Evolutionary conservation across 1,139 yeast species (phyloP), one percentile per base, ranked within the genome.

Genomic region (Hansenula anomala): DNA sequence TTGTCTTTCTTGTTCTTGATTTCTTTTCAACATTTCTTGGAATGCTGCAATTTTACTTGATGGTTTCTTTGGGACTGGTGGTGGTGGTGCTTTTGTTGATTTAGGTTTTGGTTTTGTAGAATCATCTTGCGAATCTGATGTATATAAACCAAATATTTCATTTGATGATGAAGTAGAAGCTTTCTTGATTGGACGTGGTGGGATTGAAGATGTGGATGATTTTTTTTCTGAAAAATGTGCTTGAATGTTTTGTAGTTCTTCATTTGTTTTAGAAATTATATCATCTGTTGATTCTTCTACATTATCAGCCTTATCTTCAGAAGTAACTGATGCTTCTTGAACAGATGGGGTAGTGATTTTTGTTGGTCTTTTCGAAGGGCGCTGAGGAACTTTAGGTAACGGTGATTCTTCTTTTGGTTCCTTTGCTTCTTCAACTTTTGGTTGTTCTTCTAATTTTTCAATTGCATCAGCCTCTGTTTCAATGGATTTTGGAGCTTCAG

Each of bases 41-140:
- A 84, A 83, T 0, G 89, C 89, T 2, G 90, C 89, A 44, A 84
- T 84, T 47, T 73, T 81, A 0, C 88, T 79, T 0, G 90, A 81
- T 18, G 86, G 78, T 48, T 83, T 83, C 54, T 82, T 82, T 2
- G 90, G 90, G 28, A 78, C 79, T n/a, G n/a, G n/a, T 24, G 79
- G 80, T 4, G 89, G 89, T 12, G 85, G 83, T 0, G 67, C 48
- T 60, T 68, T 46, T 14, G 16, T 17, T 6, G 15, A 13, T 22
- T 14, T 28, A 5, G 12, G 29, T 4, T 15, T 16, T 18, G 34
- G 20, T 12, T n/a, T n/a, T n/a, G n/a, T n/a, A n/a, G n/a, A n/a
- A n/a, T n/a, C n/a, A n/a, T n/a, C n/a, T n/a, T n/a, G n/a, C n/a
- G 20, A 19, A 12, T 18, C 26, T 13, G 24, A 24, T 16, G 36